These are phyloP conservation scores for Globisporangium perplexum DNA, from an alignment of 352 stramenopile species.

Conservation along the genomic window DNA sequence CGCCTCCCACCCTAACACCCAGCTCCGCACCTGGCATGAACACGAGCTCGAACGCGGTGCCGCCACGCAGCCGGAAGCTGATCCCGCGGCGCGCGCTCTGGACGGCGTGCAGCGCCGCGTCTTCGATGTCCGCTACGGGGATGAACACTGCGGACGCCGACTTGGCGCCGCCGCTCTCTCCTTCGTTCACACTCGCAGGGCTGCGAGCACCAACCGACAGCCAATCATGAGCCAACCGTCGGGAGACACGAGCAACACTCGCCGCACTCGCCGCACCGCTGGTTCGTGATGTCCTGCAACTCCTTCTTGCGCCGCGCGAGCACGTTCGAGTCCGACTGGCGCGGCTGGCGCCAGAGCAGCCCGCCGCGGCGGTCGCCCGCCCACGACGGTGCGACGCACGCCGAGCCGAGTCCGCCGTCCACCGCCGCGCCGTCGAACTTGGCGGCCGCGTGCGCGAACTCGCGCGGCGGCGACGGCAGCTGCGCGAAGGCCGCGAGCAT, in stretches of 20 bases:
- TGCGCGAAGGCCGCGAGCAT: slow-evolving; percentile 34
- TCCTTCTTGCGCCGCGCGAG: slow-evolving; percentile 42
- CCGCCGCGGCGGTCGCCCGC: slow-evolving; percentile 17
- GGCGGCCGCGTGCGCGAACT: slow-evolving; percentile 44
- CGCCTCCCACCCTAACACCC: background rate
- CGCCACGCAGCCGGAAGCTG: slow-evolving; percentile 25
- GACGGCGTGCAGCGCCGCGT: slow-evolving; percentile 21
- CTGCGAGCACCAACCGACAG: background rate
- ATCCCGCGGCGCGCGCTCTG: slow-evolving; percentile 43
- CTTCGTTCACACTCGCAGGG: background rate
- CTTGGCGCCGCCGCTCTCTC: slow-evolving; percentile 1
- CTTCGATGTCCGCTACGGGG: slow-evolving; percentile 16
- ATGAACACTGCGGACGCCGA: slow-evolving; percentile 13
- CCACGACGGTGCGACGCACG: slow-evolving; percentile 17
- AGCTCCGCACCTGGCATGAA: slow-evolving; percentile 51
- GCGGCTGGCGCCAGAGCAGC: slow-evolving; percentile 50
- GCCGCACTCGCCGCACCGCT: slow-evolving; percentile 1
- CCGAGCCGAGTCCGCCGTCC: slow-evolving; percentile 39
- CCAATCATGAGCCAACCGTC: background rate
- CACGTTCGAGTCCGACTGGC: slow-evolving; percentile 44
- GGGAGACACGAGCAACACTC: background rate
- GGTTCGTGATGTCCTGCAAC: slow-evolving; percentile 55
- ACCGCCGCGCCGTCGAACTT: slow-evolving; percentile 48
- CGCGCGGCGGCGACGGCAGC: slow-evolving; percentile 5
- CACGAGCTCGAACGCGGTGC: slow-evolving; percentile 37